Percentiles rank a stretch among this genome's conserved stretches.
Conservation (phyloP, 2,329 filamentous ascomycete genomes). For the Amesomyces nigricolor region DNA sequence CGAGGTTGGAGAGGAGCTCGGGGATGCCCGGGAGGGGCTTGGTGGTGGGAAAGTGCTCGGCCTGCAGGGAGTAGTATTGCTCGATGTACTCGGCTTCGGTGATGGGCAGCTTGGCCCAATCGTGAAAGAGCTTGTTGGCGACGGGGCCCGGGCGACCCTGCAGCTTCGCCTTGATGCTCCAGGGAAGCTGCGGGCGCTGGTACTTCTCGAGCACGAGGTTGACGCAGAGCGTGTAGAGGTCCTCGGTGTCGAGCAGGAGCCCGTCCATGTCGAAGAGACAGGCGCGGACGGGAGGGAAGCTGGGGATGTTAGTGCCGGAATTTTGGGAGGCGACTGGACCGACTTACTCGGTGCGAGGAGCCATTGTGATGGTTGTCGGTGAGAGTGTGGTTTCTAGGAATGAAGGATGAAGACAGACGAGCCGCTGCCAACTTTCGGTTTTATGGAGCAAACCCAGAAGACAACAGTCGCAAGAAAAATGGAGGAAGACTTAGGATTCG, state of each 20-base stretch:
- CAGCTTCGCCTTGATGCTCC: slow-evolving; percentile 88
- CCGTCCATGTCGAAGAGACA: slow-evolving; percentile 99
- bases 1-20: slow-evolving; percentile 58
- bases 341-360: slow-evolving; percentile 31
- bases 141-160: slow-evolving; percentile 52
- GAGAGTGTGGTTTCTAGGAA: background rate
- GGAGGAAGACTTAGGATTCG: too few species aligned
- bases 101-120: slow-evolving; percentile 85
- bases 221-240: slow-evolving; percentile 76
- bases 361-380: slow-evolving; percentile 23
- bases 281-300: slow-evolving; percentile 74
- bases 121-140: slow-evolving; percentile 53
- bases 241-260: slow-evolving; percentile 88
- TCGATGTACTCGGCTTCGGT: slow-evolving; percentile 42
- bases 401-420: background rate
- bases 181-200: slow-evolving; percentile 69
- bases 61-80: slow-evolving; percentile 59
- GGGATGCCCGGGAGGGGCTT: slow-evolving; percentile 73
- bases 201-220: slow-evolving; percentile 77
- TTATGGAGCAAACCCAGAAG: too few species aligned
- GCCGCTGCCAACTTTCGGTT: too few species aligned
- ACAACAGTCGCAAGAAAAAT: too few species aligned
- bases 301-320: slow-evolving; percentile 31
- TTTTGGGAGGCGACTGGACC: background rate
- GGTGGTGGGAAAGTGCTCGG: slow-evolving; percentile 65